Evolutionary conservation across 73 alveolate species (phyloP), one percentile per base, ranked within the genome.

Genomic region (Blepharisma stoltei): DNA sequence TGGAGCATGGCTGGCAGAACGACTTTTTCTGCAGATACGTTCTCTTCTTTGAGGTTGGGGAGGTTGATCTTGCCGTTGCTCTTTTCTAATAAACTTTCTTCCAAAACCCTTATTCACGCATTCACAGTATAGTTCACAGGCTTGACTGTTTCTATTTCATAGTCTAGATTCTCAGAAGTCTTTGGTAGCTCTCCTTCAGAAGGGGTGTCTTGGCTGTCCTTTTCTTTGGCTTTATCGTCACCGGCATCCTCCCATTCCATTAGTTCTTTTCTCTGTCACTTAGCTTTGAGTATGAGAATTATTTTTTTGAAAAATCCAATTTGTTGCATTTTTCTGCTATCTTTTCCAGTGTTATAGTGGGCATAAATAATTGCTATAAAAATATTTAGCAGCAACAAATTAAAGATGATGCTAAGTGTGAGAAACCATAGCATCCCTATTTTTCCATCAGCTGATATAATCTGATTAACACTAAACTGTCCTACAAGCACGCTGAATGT

Each of bases 301-400:
- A 52, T 52, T 52, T 52, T 52, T 14, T 11, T 20, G 4, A 52
- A 52, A 52, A 52, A 52, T 52, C 66, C 66, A 11, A 52, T 52
- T 52, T 52, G 27, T 52, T 0, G 27, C 66, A 52, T 20, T 52
- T 52, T 52, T 20, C 66, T 20, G n/a, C 55, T 21, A 67, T 70
- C 37, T 54, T 47, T 45, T 45, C 77, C 48, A 67, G 82, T 7
- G 73, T 83, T 32, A 55, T 70, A 27, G 4, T 50, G 65, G n/a
- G 65, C n/a, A 50, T 18, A 11, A 18, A 83, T 83, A 49, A 83
- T 83, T 2, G 90, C 86, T n/a, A 83, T 69, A 54, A 83, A 83
- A 86, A 83, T 83, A 55, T 83, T 78, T 27, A 67, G 25, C 47
- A 83, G 78, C 14, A 69, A 50, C 7, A 83, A 27, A 14, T 20